Conservation (phyloP, 2,329 filamentous ascomycete species). For the Hymenotorrendiella dingleyae region DNA sequence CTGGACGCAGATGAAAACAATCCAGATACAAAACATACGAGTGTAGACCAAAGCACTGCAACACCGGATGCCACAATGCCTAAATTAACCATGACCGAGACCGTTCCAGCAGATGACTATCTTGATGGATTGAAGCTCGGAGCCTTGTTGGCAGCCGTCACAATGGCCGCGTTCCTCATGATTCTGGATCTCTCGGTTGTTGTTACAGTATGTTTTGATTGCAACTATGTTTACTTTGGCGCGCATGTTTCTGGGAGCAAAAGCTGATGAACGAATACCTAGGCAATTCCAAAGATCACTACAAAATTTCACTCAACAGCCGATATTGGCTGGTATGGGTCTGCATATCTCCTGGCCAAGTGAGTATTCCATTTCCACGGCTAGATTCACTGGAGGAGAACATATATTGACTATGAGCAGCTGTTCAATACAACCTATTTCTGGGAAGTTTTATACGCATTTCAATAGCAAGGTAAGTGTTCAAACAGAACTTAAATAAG, state of each 20-base stretch:
- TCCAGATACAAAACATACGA: too few relatives aligned
- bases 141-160: slow-evolving; percentile 33
- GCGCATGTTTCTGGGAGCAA: not conserved
- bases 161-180: slow-evolving; percentile 40
- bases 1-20: too few relatives aligned
- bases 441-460: slow-evolving; percentile 44
- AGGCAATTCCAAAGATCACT: slow-evolving; percentile 44
- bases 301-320: slow-evolving; percentile 42
- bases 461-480: slow-evolving; percentile 31
- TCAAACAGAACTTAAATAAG: not conserved
- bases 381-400: not conserved
- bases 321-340: slow-evolving; percentile 52
- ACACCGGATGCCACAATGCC: too few relatives aligned
- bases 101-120: too few relatives aligned
- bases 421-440: slow-evolving; percentile 44
- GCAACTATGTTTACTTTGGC: not conserved
- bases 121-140: slow-evolving; percentile 16
- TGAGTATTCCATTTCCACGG: slow-evolving; percentile 7
- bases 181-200: slow-evolving; percentile 48
- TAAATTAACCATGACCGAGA: too few relatives aligned
- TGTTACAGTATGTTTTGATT: slow-evolving; percentile 35
- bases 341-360: slow-evolving; percentile 40
- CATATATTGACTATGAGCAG: not conserved
- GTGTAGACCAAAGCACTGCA: too few relatives aligned
- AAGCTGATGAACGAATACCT: not conserved